Base-by-base conservation (phyloP, 331 rosid species). In the Rosa hybrid region DNA sequence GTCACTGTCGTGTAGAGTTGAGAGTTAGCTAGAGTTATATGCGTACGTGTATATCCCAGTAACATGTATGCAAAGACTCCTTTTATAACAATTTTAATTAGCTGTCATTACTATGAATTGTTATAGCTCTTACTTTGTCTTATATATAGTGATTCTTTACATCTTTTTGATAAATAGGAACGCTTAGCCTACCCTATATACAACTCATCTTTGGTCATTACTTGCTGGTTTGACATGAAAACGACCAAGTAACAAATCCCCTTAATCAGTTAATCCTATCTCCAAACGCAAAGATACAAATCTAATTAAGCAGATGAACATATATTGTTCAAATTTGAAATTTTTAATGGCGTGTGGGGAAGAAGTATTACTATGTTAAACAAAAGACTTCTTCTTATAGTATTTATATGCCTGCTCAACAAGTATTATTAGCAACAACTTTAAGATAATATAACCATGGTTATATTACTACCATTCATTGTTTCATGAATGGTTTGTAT, bases 181-280 rank as follows among this genome's bases (percentile, higher is more conserved):
- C 6, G 16, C 34, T 21, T n/a, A 59, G 16, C 34, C 34, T 0
- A 4, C 69, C 18, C 68, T 10, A 60, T 23, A 12, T 7, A 34
- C 42, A 64, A 39, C 70, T 64, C 45, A 64, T 64, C n/a, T 10
- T 64, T 13, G 3, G 44, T 64, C 70, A 64, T 64, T 64, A 8
- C 70, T 13, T 64, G 70, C 44, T 64, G 44, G 45, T 39, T 68
- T 39, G 49, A 68, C 12, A 39, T 68, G 72, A 68, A 68, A 68
- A 68, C 49, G 72, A 68, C 49, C 49, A 39, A 67, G 72, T 68
- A 68, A 68, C 72, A 68, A 8, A 68, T 13, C 72, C 42, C 68
- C 45, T 27, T 34, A 2, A 38, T 38, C 18, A 39, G 23, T 39
- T 38, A 27, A 67, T 39, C 48, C 21, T 48, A 18, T 34, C 23